phyloP scores from a whole-genome alignment of 768 basidiomycete genomes.

The Boletus speciosus region DNA sequence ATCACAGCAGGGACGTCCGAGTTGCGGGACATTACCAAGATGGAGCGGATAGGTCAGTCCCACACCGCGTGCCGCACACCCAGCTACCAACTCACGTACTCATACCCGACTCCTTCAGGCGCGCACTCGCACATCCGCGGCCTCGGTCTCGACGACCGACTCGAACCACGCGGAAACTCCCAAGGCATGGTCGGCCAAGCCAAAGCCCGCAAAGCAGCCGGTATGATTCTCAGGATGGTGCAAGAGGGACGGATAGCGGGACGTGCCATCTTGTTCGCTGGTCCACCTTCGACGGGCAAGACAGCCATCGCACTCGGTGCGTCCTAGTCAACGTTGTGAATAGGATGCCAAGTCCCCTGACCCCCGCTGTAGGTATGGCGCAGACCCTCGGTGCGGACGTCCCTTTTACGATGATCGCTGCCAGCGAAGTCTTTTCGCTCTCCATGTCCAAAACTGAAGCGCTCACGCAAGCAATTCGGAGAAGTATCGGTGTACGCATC shows the following conservation, averaged over 20 bases:
- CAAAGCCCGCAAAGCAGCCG: conserved; percentile 95
- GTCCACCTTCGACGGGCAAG: conserved; percentile 96
- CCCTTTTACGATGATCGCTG: conserved; percentile 97
- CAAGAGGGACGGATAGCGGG: conserved; percentile 95
- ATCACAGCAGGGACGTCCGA: conserved; percentile 77
- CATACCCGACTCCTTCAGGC: conserved; percentile 41
- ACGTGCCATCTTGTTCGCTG: conserved; percentile 94
- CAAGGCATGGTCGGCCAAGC: conserved; percentile 98
- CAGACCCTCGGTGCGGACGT: conserved; percentile 92
- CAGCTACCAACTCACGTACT: neutral
- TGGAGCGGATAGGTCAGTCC: conserved; percentile 81
- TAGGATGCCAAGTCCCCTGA: neutral
- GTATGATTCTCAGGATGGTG: conserved; percentile 97
- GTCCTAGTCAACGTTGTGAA: neutral
- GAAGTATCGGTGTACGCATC: conserved; percentile 96
- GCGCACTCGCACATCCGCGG: conserved; percentile 95
- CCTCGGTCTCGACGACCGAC: conserved; percentile 85
- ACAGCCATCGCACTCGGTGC: conserved; percentile 97
- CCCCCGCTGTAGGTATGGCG: conserved; percentile 71
- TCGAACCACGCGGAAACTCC: conserved; percentile 84
- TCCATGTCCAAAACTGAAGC: conserved; percentile 99
- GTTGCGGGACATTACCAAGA: conserved; percentile 83
- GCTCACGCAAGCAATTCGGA: conserved; percentile 91
- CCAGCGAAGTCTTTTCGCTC: conserved; percentile 95
- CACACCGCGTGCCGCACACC: too few relatives aligned